A percentile compares a stretch with the other conserved stretches of the same genome.
Evolutionary conservation across 768 basidiomycete species (phyloP).

Genomic region (Amanita pallidorosea): DNA sequence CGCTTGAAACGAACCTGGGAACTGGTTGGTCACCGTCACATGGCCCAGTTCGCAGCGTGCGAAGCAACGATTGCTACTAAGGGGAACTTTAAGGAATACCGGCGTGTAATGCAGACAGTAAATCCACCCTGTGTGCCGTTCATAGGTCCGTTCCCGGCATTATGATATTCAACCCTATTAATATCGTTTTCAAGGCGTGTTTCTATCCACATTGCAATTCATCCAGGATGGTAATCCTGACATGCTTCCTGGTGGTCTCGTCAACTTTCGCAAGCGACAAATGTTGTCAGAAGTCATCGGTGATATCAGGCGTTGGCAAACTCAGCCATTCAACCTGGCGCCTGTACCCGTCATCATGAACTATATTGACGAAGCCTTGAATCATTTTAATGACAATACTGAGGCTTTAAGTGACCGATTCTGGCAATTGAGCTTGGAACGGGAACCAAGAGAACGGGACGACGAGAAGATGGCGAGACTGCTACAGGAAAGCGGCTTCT

Average conservation of each 20-base stretch:
- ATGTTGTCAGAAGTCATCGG: slow-evolving; percentile 94
- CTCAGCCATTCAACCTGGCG: slow-evolving; percentile 79
- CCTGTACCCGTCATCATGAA: slow-evolving; percentile 53
- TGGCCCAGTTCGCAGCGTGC: slow-evolving; percentile 65
- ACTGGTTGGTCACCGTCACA: slow-evolving; percentile 64
- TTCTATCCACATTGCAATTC: slow-evolving; percentile 93
- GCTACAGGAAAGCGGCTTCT: slow-evolving; percentile 81
- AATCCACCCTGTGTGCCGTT: slow-evolving; percentile 95
- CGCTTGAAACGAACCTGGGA: slow-evolving; percentile 93
- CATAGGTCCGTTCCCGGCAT: slow-evolving; percentile 50
- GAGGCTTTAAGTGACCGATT: slow-evolving; percentile 64
- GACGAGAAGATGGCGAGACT: slow-evolving; percentile 94
- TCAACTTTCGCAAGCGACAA: slow-evolving; percentile 95
- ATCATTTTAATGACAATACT: slow-evolving; percentile 50
- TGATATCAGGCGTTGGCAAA: slow-evolving; percentile 95
- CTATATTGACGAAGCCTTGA: slow-evolving; percentile 74
- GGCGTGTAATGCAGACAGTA: slow-evolving; percentile 69
- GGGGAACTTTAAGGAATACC: slow-evolving; percentile 91
- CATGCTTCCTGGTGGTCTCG: slow-evolving; percentile 61
- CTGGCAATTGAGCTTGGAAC: slow-evolving; percentile 77
- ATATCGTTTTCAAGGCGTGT: slow-evolving; percentile 54
- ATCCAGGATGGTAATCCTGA: slow-evolving; percentile 96
- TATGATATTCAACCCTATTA: slow-evolving; percentile 4
- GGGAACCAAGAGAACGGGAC: slow-evolving; percentile 91
- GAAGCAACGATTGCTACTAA: slow-evolving; percentile 88